These are phyloP conservation scores for Anaeromyces robustus DNA, from an alignment of 192 early-diverging fungal genomes.

Conservation along the genomic window DNA sequence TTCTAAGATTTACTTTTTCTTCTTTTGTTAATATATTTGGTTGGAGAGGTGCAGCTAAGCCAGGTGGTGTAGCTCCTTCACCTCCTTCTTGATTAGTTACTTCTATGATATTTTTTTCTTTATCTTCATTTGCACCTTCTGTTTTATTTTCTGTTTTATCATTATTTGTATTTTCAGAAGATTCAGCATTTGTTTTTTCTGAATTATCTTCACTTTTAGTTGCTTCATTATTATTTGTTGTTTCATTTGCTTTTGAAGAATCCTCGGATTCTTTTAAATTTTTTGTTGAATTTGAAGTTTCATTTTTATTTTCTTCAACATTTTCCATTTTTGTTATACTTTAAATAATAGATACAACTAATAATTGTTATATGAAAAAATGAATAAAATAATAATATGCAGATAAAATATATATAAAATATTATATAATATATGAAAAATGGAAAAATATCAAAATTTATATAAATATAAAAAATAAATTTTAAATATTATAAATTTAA, in stretches of 20 bases:
- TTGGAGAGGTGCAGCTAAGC: background rate
- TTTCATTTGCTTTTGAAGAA: background rate
- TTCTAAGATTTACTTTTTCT: slow-evolving; percentile 3
- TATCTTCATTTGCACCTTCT: background rate
- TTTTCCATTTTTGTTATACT: background rate
- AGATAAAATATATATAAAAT: no score
- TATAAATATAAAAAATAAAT: no score
- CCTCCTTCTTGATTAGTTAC: background rate
- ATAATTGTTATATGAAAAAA: no score
- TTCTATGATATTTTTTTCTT: background rate
- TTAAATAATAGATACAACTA: background rate
- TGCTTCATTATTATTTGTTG: background rate
- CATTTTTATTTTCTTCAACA: background rate
- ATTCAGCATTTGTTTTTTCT: background rate
- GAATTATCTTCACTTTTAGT: background rate
- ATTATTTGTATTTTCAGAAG: background rate
- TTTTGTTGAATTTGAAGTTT: background rate
- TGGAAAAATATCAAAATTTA: no score
- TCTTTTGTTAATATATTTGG: background rate
- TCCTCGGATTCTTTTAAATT: background rate
- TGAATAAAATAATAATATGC: no score
- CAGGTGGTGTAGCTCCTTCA: background rate
- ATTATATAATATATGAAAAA: no score
- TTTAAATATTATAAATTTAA: no score
- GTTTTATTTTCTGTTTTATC: background rate